phyloP scores from a whole-genome alignment of 768 basidiomycete species.

The Termitomyces sp. region DNA sequence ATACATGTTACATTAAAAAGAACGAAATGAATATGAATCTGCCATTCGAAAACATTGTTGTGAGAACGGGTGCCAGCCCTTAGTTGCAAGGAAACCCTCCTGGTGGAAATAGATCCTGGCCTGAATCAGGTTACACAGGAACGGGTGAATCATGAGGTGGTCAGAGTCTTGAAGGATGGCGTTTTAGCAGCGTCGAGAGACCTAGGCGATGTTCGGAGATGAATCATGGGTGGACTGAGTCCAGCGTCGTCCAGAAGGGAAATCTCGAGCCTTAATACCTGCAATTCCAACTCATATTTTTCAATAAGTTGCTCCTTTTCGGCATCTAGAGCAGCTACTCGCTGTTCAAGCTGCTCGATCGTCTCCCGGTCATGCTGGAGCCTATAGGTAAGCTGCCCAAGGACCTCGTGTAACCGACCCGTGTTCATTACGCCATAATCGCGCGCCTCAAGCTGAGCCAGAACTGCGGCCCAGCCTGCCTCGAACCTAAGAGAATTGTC shows the following conservation, averaged over 20 bases:
- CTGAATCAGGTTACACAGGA: no score
- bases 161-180: not conserved
- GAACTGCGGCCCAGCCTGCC: constrained; percentile 13
- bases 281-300: constrained; percentile 9
- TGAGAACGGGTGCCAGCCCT: no score
- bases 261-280: constrained; percentile 5
- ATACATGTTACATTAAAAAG: no score
- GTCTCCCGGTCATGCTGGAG: constrained; percentile 14
- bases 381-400: constrained; percentile 8
- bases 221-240: not conserved
- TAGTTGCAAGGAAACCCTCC: no score
- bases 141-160: not conserved
- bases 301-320: constrained; percentile 9
- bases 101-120: no score
- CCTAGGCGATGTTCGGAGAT: not conserved
- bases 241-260: constrained; percentile 6
- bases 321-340: constrained; percentile 3
- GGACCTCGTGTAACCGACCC: constrained; percentile 11
- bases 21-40: constrained; percentile 1
- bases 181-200: not conserved
- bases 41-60: no score
- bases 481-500: constrained; percentile 15
- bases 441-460: constrained; percentile 12
- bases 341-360: constrained; percentile 10
- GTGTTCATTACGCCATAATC: constrained; percentile 11